Base-by-base conservation (phyloP, 495 filamentous ascomycete species). In the Lasiosphaeria miniovina region DNA sequence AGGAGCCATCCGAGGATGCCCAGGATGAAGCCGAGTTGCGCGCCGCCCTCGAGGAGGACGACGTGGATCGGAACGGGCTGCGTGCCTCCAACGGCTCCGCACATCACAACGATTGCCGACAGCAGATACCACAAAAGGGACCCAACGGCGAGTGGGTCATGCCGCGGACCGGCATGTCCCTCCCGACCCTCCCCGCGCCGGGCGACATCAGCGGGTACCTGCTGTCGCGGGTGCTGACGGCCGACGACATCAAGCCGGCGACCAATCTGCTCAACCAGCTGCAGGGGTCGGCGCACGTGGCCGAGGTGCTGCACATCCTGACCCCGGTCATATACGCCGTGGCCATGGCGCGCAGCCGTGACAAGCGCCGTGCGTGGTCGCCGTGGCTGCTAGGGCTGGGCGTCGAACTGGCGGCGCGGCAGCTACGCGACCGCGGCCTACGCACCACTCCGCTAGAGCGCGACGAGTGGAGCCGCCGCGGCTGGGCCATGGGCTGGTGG, bases 401-500 rank as follows among this genome's bases (percentile, higher is more conserved):
- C 43, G 83, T 96, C 73, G 94, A 98, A 70, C 88, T 94, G 66
- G 89, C 87, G 6, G 91, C 92, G 33, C 80, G 91, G 17, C 90
- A 96, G 68, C 73, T 98, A 48, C 68, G 90, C 75, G 62, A 97
- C 85, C 77, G 84, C 74, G 66, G 90, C 80, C 69, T 88, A 84
- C 73, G 86, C 77, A 77, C 92, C 55, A 96, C 92, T 12, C 86
- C 85, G 15, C 80, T 98, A 9, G 94, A 98, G 80, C 83, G 84
- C 51, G 93, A 96, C 67, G 92, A 97, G 74, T 80, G 93, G 81
- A 82, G 74, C 65, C 89, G 90, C 69, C 80, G 94, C 49, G 91
- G 89, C 43, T 96, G 91, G 91, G 86, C 85, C 0, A 86, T 96
- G 80, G 85, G 86, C 15, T 97, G 95, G 94, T 98, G 94, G 94